A percentile compares a stretch with the other conserved stretches of the same genome.
These are phyloP conservation scores for Grammothele lineata DNA, from an alignment of 768 basidiomycete genomes.

Conservation along the genomic window DNA sequence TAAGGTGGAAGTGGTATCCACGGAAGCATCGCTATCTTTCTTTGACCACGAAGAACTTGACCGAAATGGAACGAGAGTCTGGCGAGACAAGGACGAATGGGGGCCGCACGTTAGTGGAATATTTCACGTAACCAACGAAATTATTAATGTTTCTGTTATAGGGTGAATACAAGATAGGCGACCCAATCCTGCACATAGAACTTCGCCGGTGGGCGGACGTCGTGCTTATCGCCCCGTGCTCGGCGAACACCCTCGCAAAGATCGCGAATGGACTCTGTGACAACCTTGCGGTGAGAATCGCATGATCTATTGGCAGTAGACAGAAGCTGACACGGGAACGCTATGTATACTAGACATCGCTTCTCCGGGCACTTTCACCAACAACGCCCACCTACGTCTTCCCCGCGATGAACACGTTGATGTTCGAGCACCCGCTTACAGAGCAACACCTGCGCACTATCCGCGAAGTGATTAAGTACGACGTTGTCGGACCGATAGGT, in stretches of 20 bases:
- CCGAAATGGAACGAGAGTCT: slow-evolving; percentile 56
- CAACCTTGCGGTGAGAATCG: slow-evolving; percentile 78
- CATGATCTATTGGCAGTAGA: too few relatives aligned
- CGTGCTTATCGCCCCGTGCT: slow-evolving; percentile 92
- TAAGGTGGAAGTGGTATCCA: slow-evolving; percentile 79
- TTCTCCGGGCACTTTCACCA: slow-evolving; percentile 81
- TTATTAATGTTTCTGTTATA: slow-evolving; percentile 24
- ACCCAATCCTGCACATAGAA: slow-evolving; percentile 96
- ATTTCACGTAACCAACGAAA: too few relatives aligned
- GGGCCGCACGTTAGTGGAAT: slow-evolving; percentile 45
- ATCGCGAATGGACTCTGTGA: slow-evolving; percentile 87
- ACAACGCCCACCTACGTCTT: slow-evolving; percentile 86
- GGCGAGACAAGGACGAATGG: slow-evolving; percentile 95
- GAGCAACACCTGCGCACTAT: slow-evolving; percentile 75
- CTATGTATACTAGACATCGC: slow-evolving; percentile 49
- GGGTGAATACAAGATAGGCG: slow-evolving; percentile 73
- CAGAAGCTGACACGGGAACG: background rate
- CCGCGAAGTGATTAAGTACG: slow-evolving; percentile 72
- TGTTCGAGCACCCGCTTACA: slow-evolving; percentile 95
- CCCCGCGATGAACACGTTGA: slow-evolving; percentile 98
- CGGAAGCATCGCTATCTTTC: slow-evolving; percentile 74
- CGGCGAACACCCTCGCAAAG: slow-evolving; percentile 95
- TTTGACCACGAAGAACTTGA: slow-evolving; percentile 54
- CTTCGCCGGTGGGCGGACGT: slow-evolving; percentile 92
- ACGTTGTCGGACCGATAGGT: slow-evolving; percentile 81